phyloP scores from a whole-genome alignment of 192 early-diverging fungal species.

The Thamnidium elegans region DNA sequence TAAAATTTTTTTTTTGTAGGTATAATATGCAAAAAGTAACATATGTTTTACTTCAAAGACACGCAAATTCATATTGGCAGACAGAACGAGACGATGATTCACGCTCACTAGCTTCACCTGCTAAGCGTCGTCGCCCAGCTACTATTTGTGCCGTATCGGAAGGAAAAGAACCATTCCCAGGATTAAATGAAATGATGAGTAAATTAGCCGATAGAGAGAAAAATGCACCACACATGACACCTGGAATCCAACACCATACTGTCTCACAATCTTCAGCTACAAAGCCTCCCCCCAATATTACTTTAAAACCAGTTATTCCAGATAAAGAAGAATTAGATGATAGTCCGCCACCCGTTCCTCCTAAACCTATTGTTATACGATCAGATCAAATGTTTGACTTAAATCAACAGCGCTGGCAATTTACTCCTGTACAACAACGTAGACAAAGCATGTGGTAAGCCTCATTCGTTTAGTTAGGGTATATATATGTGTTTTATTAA shows the following conservation, averaged over 20 bases:
- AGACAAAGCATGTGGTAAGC: conserved; percentile 9
- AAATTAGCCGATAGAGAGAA: conserved; percentile 22
- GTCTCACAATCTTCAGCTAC: background rate
- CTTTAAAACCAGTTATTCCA: background rate
- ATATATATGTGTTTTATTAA: too few species aligned
- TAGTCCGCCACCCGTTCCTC: conserved; percentile 25
- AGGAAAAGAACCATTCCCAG: conserved; percentile 22
- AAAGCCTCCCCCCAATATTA: background rate
- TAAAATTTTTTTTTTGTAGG: conserved; percentile 9
- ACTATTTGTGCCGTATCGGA: conserved; percentile 33
- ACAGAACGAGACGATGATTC: conserved; percentile 20
- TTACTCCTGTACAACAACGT: conserved; percentile 7
- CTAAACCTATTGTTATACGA: conserved; percentile 16
- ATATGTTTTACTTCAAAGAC: conserved; percentile 30
- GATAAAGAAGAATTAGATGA: background rate
- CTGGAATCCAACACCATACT: conserved; percentile 6
- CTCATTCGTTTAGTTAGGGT: background rate
- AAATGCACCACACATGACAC: conserved; percentile 3
- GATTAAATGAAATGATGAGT: conserved; percentile 28
- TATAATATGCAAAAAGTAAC: conserved; percentile 41
- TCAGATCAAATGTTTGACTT: background rate
- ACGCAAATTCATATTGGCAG: conserved; percentile 33
- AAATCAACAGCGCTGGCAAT: conserved; percentile 9
- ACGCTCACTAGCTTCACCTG: conserved; percentile 22
- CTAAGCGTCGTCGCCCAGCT: conserved; percentile 30